These are phyloP conservation scores for Rubia tinctorum DNA, from an alignment of 305 asterid genomes.

Conservation along the genomic window DNA sequence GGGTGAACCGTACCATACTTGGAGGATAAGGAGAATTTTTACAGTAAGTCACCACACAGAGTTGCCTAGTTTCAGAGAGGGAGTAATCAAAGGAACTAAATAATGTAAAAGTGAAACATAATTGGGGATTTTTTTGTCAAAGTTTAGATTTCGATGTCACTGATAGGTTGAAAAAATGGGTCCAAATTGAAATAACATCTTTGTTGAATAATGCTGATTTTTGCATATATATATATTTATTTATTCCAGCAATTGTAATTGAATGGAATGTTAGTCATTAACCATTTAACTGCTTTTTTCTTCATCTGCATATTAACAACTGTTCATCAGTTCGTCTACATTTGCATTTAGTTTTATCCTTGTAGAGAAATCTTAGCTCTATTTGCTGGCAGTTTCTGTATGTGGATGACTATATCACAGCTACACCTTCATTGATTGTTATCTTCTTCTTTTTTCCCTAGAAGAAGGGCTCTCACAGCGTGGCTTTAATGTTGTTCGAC, in stretches of 20 bases:
- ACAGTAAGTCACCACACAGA: background rate
- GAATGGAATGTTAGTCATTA: background rate
- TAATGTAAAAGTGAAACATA: background rate
- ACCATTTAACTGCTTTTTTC: background rate
- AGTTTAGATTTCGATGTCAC: background rate
- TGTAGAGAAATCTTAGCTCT: slow-evolving; percentile 7
- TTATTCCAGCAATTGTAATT: background rate
- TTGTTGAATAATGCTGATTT: background rate
- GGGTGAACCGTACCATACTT: slow-evolving; percentile 10
- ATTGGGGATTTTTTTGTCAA: background rate
- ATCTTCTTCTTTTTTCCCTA: slow-evolving; percentile 31
- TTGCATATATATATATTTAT: background rate
- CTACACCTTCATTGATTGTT: slow-evolving; percentile 11
- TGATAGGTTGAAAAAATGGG: background rate
- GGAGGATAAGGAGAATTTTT: background rate
- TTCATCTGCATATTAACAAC: background rate
- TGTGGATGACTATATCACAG: background rate
- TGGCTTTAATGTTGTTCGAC: slow-evolving; percentile 74
- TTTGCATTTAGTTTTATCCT: background rate
- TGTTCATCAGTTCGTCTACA: background rate
- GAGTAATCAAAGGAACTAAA: background rate
- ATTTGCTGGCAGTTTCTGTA: background rate
- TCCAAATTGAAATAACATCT: background rate
- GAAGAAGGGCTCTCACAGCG: slow-evolving; percentile 74
- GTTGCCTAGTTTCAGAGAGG: background rate